phyloP scores from a whole-genome alignment of 2,329 filamentous ascomycete species.

The Colletotrichum salicis region DNA sequence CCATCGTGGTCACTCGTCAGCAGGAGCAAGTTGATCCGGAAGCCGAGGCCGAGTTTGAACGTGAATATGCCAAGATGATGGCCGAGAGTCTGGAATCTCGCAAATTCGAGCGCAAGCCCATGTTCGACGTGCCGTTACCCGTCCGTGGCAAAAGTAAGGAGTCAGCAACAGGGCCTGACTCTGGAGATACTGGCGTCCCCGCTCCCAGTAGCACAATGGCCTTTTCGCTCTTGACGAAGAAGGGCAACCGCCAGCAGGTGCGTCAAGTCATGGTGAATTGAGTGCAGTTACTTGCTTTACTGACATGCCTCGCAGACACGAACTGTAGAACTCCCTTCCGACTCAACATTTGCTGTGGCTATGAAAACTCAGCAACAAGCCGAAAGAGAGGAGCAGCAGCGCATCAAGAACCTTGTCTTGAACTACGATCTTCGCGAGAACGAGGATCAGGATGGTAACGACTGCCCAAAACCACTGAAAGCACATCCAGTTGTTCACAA shows the following conservation, averaged over 20 bases:
- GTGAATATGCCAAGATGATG: slow-evolving; percentile 99
- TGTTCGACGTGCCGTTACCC: slow-evolving; percentile 97
- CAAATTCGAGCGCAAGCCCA: slow-evolving; percentile 92
- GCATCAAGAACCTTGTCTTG: slow-evolving; percentile 96
- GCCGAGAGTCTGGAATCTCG: slow-evolving; percentile 94
- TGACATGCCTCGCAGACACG: slow-evolving; percentile 71
- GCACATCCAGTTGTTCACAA: slow-evolving; percentile 63
- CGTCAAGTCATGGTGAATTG: background rate
- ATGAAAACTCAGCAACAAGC: slow-evolving; percentile 97
- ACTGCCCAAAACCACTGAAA: slow-evolving; percentile 53
- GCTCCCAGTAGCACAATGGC: slow-evolving; percentile 77
- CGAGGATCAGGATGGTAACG: slow-evolving; percentile 82
- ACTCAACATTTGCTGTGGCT: slow-evolving; percentile 94
- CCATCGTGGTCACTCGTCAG: slow-evolving; percentile 89
- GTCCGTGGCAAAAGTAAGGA: slow-evolving; percentile 73
- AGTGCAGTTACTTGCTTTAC: slow-evolving; percentile 3
- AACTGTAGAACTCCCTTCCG: slow-evolving; percentile 87
- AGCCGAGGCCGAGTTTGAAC: slow-evolving; percentile 96
- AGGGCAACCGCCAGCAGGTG: slow-evolving; percentile 93
- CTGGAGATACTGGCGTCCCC: slow-evolving; percentile 26
- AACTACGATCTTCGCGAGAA: slow-evolving; percentile 93
- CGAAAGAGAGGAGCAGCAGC: slow-evolving; percentile 94
- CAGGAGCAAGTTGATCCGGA: slow-evolving; percentile 93
- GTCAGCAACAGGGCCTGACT: slow-evolving; percentile 28
- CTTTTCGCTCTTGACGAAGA: slow-evolving; percentile 95